Percentiles rank a stretch among this genome's conserved stretches.
phyloP scores from a whole-genome alignment of 306 rosid species.

The Carpinus viminea region DNA sequence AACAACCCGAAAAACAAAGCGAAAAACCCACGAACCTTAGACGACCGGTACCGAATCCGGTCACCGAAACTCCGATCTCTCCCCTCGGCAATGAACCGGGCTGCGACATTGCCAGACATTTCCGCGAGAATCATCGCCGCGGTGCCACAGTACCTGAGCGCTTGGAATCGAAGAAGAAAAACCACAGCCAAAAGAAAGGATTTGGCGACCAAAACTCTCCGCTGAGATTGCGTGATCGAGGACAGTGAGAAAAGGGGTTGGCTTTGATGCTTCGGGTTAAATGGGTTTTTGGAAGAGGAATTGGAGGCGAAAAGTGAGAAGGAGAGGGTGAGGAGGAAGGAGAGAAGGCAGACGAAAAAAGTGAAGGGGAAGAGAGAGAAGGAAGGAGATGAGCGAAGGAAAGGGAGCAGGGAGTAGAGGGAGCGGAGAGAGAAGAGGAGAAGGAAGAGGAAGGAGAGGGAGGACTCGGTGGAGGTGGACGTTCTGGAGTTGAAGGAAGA shows the following conservation, averaged over 20 bases:
- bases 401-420: conserved; percentile 70
- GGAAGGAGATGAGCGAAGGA: conserved; percentile 79
- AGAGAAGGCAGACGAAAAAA: conserved; percentile 68
- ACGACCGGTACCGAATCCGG: conserved; percentile 17
- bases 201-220: conserved; percentile 40
- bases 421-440: conserved; percentile 76
- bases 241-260: conserved; percentile 39
- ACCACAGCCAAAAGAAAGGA: conserved; percentile 69
- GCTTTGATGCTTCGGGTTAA: conserved; percentile 37
- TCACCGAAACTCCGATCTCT: conserved; percentile 23
- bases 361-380: conserved; percentile 72
- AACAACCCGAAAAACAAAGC: conserved; percentile 54
- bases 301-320: conserved; percentile 38
- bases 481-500: conserved; percentile 48
- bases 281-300: conserved; percentile 46
- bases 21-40: conserved; percentile 63
- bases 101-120: conserved; percentile 58
- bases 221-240: conserved; percentile 52
- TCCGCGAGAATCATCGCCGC: conserved; percentile 94
- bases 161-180: conserved; percentile 80
- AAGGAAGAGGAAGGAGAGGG: conserved; percentile 64
- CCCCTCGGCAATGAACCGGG: conserved; percentile 41
- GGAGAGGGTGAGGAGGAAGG: conserved; percentile 52
- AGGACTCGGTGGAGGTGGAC: conserved; percentile 37
- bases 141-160: conserved; percentile 79